A percentile compares a stretch with the other conserved stretches of the same genome.
These are phyloP conservation scores for Plenodomus lindquistii DNA, from an alignment of 2,329 filamentous ascomycete genomes.

Conservation along the genomic window DNA sequence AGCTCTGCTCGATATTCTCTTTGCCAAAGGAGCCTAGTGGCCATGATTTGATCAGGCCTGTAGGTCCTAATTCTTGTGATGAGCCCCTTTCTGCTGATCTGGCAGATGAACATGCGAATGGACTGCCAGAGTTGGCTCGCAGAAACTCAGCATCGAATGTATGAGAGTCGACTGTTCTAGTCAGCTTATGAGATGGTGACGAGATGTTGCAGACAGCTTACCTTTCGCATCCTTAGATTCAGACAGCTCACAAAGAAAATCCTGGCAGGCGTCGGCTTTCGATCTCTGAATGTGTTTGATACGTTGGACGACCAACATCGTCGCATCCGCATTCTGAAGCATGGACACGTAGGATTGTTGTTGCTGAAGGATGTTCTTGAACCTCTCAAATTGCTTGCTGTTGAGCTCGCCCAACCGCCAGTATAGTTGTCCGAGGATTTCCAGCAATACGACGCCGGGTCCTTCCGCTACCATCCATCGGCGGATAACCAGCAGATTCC, in stretches of 20 bases:
- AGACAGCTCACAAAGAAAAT: slow-evolving; percentile 40
- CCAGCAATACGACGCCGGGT: slow-evolving; percentile 36
- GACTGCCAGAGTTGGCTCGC: slow-evolving; percentile 29
- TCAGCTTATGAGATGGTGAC: slow-evolving; percentile 9
- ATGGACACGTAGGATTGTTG: slow-evolving; percentile 33
- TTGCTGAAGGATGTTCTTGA: slow-evolving; percentile 34
- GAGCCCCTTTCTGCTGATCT: slow-evolving; percentile 28
- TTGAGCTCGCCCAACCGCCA: slow-evolving; percentile 43
- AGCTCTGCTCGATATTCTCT: slow-evolving; percentile 32
- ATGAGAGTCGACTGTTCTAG: slow-evolving; percentile 27
- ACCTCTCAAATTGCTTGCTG: slow-evolving; percentile 42
- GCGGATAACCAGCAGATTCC: slow-evolving; percentile 39
- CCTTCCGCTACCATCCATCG: slow-evolving; percentile 43
- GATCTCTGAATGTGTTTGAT: slow-evolving; percentile 37
- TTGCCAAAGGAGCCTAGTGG: slow-evolving; percentile 22
- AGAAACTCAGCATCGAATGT: slow-evolving; percentile 29
- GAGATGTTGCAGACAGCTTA: slow-evolving; percentile 6
- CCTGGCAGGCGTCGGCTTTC: slow-evolving; percentile 40
- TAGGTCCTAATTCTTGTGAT: slow-evolving; percentile 27
- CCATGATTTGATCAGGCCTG: slow-evolving; percentile 36
- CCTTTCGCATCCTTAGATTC: slow-evolving; percentile 35
- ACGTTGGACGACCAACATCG: slow-evolving; percentile 37
- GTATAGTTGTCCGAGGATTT: slow-evolving; percentile 42
- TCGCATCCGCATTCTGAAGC: slow-evolving; percentile 27
- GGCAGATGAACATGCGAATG: slow-evolving; percentile 29